Evolutionary conservation across 2,329 filamentous ascomycete species (phyloP), one percentile per base, ranked within the genome.

Genomic region (Xylaria sp.): DNA sequence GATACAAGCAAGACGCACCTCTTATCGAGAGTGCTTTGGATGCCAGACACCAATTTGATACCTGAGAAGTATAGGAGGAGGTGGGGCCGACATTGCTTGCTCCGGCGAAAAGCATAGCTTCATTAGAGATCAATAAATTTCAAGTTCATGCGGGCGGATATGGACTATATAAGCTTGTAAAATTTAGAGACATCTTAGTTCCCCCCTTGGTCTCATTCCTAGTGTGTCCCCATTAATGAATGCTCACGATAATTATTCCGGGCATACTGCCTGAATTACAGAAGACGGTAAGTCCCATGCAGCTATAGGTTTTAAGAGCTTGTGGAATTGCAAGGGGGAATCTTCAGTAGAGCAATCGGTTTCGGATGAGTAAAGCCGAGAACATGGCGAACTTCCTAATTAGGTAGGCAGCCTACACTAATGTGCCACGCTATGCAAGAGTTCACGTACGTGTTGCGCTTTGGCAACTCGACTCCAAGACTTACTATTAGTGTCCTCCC

Each of bases 31-130:
- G 87, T 93, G 9, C 81, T 97, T 55, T 98, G 93, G 93, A 79
- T 97, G 42, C 96, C 96, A 2, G 87, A 93, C 72, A 81, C 89
- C 70, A 81, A 86, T 0, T 81, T 93, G 47, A 82, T 97, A 16
- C 94, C 94, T 0, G 85, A 89, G 50, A 86, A 85, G 68, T 90
- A 89, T 72, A 88, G 86, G 74, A 88, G 95, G 66, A 90, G 89
- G 80, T 98, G 94, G 93, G 96, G 94, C 21, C 85, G 89, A 62
- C 97, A 98, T 80, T 99, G 96, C 79, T 84, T 99, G 61, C 81
- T 98, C 72, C 87, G 87, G 75, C 87, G 88, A 72, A 88, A 83
- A 75, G 77, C 73, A 66, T 74, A 72, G 32, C 16, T 57, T 55
- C 60, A 29, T 54, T 58, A 57, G 62, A 37, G 54, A 54, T 44